Evolutionary conservation across 129 eudicot genomes (phyloP), one percentile per base, ranked within the genome.

Genomic region (Dittrichia graveolens): DNA sequence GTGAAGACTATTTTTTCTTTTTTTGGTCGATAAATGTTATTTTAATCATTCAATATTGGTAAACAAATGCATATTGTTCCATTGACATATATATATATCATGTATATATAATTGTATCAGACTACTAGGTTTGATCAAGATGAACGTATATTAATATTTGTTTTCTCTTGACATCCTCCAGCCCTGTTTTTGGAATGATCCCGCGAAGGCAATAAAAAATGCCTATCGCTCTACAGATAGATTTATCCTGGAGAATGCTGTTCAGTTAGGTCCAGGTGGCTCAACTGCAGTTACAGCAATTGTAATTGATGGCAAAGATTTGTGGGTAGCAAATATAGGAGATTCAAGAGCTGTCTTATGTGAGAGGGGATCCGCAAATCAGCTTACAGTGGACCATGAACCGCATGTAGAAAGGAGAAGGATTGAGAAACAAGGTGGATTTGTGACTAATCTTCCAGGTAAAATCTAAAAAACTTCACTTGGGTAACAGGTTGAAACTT

Each of bases 211-310:
- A 8, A 91, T 91, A 71, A 79, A 74, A 63, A 79, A 86, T 37
- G 92, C 97, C 2, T 91, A 91, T 68, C 82, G 82, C 39, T 84
- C 90, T 35, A 91, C 97, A 6, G 93, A 91, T 77, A 72, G 73
- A 71, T 79, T 67, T 69, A 91, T 91, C 59, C 84, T 91, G 7
- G 86, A 84, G 69, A 83, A 88, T 60, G 73, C 85, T 19, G 73
- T 76, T 68, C 83, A 91, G 75, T 73, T 91, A 63, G 97, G 97
- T 62, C 91, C 90, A 66, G 97, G 97, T 45, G 97, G 97, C 71
- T 91, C 97, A 69, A 91, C 97, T 13, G 97, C 97, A 15, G 97
- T 91, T 40, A 91, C 97, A 5, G 97, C 97, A 43, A 88, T 91
- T 46, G 95, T 91, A n/a, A 82, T 91, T 57, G 95, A 91, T 76